These are phyloP conservation scores for Hymenoscyphus salicellus DNA, from an alignment of 2,329 filamentous ascomycete genomes.

Conservation along the genomic window DNA sequence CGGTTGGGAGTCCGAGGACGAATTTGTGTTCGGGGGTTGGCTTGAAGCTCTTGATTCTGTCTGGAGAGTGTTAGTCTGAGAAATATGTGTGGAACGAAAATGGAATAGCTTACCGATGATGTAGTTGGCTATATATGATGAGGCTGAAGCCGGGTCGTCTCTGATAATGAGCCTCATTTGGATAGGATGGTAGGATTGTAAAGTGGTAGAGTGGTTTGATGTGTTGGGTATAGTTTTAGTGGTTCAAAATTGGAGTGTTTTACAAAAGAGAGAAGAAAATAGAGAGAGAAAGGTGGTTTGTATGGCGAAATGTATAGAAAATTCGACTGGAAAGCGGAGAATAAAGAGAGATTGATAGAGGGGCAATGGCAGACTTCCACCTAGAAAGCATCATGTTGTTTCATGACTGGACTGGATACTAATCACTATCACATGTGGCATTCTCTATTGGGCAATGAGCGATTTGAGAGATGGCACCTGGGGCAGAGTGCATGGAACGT, in stretches of 20 bases:
- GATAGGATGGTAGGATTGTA: conserved; percentile 7
- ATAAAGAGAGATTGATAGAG: conserved; percentile 4
- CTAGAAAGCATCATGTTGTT: neutral
- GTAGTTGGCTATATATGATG: conserved; percentile 76
- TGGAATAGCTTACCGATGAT: conserved; percentile 58
- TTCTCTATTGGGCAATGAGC: conserved; percentile 10
- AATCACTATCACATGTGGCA: conserved; percentile 12
- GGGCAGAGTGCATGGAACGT: conserved; percentile 16
- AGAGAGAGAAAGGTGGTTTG: neutral
- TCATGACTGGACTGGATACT: conserved; percentile 4
- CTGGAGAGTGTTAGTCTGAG: conserved; percentile 39
- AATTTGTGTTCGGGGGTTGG: conserved; percentile 73
- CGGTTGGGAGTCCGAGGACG: conserved; percentile 79
- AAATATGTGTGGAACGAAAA: neutral
- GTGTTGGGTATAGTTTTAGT: neutral
- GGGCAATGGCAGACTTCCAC: conserved; percentile 5
- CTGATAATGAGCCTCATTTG: conserved; percentile 79
- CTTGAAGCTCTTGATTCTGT: conserved; percentile 73
- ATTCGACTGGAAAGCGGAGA: neutral
- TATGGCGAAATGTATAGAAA: neutral
- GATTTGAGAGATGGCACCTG: neutral
- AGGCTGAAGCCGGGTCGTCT: conserved; percentile 65
- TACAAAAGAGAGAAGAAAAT: neutral
- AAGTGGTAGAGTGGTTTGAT: neutral
- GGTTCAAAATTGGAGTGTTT: neutral